Evolutionary conservation across 345 rosid genomes (phyloP).

Genomic region (Mangifera indica): DNA sequence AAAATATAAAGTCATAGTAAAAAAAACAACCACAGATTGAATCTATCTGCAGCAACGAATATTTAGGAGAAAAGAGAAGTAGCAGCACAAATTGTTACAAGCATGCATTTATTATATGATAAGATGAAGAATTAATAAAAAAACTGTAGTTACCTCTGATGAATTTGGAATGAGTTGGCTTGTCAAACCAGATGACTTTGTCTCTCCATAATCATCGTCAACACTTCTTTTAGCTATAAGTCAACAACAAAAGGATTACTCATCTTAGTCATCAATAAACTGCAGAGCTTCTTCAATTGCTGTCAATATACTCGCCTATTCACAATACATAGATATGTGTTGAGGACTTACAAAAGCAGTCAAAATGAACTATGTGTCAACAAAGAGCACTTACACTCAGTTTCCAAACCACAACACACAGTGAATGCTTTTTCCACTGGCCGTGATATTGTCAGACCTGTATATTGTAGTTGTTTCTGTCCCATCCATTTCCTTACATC

Average conservation of each 20-base stretch:
- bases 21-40: neutral
- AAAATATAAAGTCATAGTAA: neutral
- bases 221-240: conserved; percentile 29
- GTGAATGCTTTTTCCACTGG: conserved; percentile 24
- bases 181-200: conserved; percentile 34
- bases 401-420: conserved; percentile 26
- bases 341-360: neutral
- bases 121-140: neutral
- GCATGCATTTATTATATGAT: neutral
- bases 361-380: neutral
- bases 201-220: conserved; percentile 33
- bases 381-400: conserved; percentile 36
- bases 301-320: neutral
- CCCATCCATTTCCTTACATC: conserved; percentile 23
- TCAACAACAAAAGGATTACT: conserved; percentile 10
- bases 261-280: conserved; percentile 3
- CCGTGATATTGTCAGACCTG: conserved; percentile 27
- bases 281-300: neutral
- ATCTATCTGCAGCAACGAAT: neutral
- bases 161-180: conserved; percentile 58
- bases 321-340: neutral
- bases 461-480: conserved; percentile 30
- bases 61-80: neutral
- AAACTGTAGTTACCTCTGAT: conserved; percentile 44
- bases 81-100: neutral